Conservation (phyloP, 768 basidiomycete species). For the Panus rudis region DNA sequence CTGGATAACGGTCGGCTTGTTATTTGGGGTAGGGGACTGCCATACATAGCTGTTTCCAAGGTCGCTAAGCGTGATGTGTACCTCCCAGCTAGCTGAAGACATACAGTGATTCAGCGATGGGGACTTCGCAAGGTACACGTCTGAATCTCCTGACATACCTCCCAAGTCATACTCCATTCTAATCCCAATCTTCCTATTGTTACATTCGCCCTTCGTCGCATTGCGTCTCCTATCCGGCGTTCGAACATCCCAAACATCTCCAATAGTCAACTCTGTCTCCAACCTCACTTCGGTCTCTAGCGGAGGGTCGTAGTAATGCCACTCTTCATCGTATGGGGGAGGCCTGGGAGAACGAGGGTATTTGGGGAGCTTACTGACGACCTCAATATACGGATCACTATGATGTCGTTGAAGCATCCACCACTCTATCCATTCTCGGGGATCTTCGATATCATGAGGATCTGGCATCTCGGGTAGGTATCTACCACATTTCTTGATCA, state of each 20-base stretch:
- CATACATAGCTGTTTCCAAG: conserved; percentile 8
- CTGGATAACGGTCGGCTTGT: conserved; percentile 15
- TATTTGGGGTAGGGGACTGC: conserved; percentile 8
- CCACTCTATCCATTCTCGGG: conserved; percentile 8
- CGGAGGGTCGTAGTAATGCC: no score
- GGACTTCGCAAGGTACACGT: neutral
- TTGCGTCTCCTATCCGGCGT: conserved; percentile 12
- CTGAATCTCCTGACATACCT: neutral
- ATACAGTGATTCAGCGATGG: neutral
- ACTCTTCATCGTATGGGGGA: neutral
- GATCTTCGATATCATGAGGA: conserved; percentile 10
- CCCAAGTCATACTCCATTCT: conserved; percentile 20
- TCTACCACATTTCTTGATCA: conserved; percentile 10
- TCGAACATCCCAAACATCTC: conserved; percentile 20
- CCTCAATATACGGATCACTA: neutral
- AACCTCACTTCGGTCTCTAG: conserved; percentile 4
- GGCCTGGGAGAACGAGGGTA: neutral
- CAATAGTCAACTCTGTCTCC: conserved; percentile 17
- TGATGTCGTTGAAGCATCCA: conserved; percentile 6
- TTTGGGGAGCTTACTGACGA: neutral
- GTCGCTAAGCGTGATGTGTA: conserved; percentile 20
- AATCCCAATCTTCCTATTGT: conserved; percentile 17
- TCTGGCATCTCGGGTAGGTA: neutral
- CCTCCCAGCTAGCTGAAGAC: conserved; percentile 16
- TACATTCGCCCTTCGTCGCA: conserved; percentile 19